Conservation (phyloP, 2,329 filamentous ascomycete genomes). For the Fusarium sp. region DNA sequence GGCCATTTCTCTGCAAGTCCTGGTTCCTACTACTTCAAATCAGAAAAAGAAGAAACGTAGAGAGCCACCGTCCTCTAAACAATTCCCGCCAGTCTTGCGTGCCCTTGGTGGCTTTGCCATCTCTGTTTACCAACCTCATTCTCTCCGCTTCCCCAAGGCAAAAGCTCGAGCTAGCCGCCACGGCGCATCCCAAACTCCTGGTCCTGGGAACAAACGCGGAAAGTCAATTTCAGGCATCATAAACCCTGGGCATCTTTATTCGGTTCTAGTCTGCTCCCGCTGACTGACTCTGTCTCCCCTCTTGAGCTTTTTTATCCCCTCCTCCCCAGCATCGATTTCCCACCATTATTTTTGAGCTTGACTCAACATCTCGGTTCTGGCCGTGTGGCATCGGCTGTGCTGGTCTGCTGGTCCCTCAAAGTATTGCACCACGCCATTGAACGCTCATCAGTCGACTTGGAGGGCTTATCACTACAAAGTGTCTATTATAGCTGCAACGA, state of each 20-base stretch:
- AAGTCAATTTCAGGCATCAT: constrained; percentile 45
- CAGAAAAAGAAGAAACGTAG: constrained; percentile 9
- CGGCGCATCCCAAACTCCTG: constrained; percentile 44
- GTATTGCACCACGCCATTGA: constrained; percentile 17
- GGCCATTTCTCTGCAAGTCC: neutral
- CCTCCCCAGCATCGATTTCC: constrained; percentile 11
- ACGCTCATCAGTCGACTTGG: constrained; percentile 13
- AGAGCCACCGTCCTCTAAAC: constrained; percentile 20
- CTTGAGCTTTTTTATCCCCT: constrained; percentile 26
- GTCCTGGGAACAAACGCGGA: constrained; percentile 38
- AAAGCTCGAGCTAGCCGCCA: constrained; percentile 41
- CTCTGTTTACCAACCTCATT: constrained; percentile 6
- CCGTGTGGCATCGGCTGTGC: constrained; percentile 20
- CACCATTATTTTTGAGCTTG: constrained; percentile 22
- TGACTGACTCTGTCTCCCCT: constrained; percentile 21
- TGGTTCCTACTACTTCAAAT: constrained; percentile 3
- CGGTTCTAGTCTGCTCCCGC: constrained; percentile 26
- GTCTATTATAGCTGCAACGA: constrained; percentile 27
- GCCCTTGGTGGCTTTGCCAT: constrained; percentile 22
- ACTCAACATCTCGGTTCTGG: constrained; percentile 17
- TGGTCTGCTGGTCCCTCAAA: constrained; percentile 12
- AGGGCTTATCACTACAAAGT: constrained; percentile 13
- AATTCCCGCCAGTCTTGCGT: neutral
- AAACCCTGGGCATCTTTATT: constrained; percentile 34
- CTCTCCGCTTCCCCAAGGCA: constrained; percentile 38